Base-by-base conservation (phyloP, 345 rosid genomes). In the Mangifera indica region DNA sequence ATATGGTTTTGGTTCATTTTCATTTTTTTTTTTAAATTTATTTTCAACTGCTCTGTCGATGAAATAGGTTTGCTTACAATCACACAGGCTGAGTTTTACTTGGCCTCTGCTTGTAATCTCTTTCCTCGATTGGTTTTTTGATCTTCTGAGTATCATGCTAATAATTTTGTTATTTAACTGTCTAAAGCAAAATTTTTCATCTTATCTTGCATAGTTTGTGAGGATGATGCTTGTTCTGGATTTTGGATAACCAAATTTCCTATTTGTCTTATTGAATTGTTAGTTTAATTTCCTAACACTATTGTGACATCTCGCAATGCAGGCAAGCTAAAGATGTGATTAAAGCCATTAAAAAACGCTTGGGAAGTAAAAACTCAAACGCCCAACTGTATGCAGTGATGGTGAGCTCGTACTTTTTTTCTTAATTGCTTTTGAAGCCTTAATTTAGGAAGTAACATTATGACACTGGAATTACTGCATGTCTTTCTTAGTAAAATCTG, bases 281-380 rank as follows among this genome's bases (percentile, higher is more conserved):
- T 15, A 25, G 26, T 3, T 55, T 67, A 17, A 49, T 56, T 73
- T 74, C 52, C 34, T 45, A 15, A 7, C 51, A 12, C 21, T 59
- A 54, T 71, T 72, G 3, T 69, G 40, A 11, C 42, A 32, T 74
- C 60, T 14, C 61, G 70, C 67, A 20, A 37, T 69, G 66, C 84
- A 94, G 98, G 86, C 91, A 84, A 82, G 87, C 93, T 37, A 92
- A 83, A 80, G 95, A 90, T 84, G 92, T 86, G 61, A 76, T 89
- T 61, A 94, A 92, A 84, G 95, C 93, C 61, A 92, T 94, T 26
- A 94, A 94, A 84, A 94, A 92, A 71, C 91, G 95, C 0, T 44
- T 92, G 82, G 97, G 93, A 72, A 85, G 92, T 74, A 89, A 85
- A 81, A 81, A 84, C 77, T 77, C 90, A 18, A 84, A 75, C 67